These are phyloP conservation scores for Nothopassalora personata DNA, from an alignment of 2,329 filamentous ascomycete species.

Conservation along the genomic window DNA sequence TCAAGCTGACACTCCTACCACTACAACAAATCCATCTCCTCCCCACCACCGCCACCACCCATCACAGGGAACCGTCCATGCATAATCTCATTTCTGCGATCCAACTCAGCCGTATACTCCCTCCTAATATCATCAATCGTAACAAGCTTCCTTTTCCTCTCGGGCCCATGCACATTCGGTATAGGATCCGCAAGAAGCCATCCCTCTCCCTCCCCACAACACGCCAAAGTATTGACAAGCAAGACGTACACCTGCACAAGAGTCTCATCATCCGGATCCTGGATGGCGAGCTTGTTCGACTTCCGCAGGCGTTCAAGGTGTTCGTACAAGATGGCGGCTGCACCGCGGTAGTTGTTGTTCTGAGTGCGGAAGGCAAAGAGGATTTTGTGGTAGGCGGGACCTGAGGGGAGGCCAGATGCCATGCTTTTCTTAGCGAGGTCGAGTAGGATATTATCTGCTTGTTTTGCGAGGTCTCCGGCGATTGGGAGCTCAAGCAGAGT, in stretches of 20 bases:
- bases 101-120: constrained; percentile 85
- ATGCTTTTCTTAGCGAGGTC: constrained; percentile 64
- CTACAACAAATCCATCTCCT: constrained; percentile 28
- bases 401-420: constrained; percentile 15
- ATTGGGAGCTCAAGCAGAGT: constrained; percentile 69
- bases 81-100: constrained; percentile 80
- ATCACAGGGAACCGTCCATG: constrained; percentile 80
- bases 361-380: constrained; percentile 87
- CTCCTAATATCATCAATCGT: constrained; percentile 80
- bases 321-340: constrained; percentile 53
- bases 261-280: constrained; percentile 47
- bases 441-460: constrained; percentile 72
- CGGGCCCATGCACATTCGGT: constrained; percentile 35
- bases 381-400: constrained; percentile 74
- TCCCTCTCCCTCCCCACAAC: constrained; percentile 74
- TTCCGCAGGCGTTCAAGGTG: constrained; percentile 48
- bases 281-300: constrained; percentile 17
- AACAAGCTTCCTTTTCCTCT: constrained; percentile 65
- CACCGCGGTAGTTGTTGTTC: constrained; percentile 79
- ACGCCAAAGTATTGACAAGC: constrained; percentile 87
- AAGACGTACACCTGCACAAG: constrained; percentile 74
- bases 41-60: constrained; percentile 29
- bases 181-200: constrained; percentile 64
- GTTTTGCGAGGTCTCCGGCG: constrained; percentile 62
- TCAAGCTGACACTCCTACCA: background rate